Conservation (phyloP, 257 asterid genomes). For the Solanum infundibuliforme region DNA sequence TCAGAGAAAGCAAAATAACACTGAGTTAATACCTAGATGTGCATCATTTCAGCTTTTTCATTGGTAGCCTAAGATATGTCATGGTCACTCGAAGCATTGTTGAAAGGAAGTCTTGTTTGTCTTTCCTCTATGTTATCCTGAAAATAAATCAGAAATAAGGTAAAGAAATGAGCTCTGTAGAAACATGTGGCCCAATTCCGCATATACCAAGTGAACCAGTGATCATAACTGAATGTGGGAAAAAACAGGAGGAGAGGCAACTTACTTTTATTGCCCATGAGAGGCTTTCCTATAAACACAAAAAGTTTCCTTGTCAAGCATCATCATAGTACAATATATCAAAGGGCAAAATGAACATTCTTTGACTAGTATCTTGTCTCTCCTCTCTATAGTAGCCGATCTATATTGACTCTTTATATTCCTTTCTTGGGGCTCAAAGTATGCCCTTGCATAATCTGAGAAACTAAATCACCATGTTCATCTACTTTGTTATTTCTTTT, state of each 20-base stretch:
- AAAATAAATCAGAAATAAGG: background rate
- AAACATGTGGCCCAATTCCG: background rate
- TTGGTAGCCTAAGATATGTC: background rate
- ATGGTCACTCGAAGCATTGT: background rate
- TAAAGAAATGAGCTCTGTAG: background rate
- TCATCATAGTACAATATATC: background rate
- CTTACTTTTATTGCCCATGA: background rate
- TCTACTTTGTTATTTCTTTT: background rate
- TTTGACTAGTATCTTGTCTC: background rate
- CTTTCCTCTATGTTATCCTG: background rate
- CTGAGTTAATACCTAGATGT: background rate
- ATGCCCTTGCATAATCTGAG: background rate
- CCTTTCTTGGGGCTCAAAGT: background rate
- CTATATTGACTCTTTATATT: background rate
- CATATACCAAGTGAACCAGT: background rate
- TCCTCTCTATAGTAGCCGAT: background rate
- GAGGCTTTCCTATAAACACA: background rate
- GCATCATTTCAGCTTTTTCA: background rate
- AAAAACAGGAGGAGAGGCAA: background rate
- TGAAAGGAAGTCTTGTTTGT: background rate
- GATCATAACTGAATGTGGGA: background rate
- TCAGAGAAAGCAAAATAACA: background rate
- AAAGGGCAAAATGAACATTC: background rate
- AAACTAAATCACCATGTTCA: background rate
- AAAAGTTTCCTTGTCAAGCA: background rate